Evolutionary conservation across 179 eudicot species (phyloP).

Genomic region (Camellia oleifera): DNA sequence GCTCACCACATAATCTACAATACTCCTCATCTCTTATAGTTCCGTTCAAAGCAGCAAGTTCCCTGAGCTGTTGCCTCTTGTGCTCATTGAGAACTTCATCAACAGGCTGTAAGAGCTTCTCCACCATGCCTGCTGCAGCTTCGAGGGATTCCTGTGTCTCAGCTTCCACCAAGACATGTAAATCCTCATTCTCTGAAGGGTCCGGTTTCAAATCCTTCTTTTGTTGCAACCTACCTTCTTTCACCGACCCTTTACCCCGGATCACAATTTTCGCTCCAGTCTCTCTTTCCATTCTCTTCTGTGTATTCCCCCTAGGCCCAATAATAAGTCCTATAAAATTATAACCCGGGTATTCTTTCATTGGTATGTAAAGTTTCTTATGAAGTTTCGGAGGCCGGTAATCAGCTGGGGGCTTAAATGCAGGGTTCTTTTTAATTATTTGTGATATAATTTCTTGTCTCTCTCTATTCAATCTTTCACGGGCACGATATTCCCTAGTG

Average conservation of each 20-base stretch:
- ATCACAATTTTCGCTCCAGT: conserved; percentile 93
- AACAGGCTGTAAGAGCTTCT: conserved; percentile 89
- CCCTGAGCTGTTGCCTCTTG: conserved; percentile 85
- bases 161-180: conserved; percentile 90
- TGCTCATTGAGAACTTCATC: conserved; percentile 88
- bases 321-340: conserved; percentile 89
- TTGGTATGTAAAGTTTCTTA: conserved; percentile 87
- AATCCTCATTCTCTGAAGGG: conserved; percentile 82
- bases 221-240: conserved; percentile 76
- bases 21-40: conserved; percentile 87
- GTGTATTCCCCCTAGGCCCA: conserved; percentile 95
- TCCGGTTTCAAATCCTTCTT: conserved; percentile 80
- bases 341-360: conserved; percentile 87
- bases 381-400: conserved; percentile 83
- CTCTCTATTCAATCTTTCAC: conserved; percentile 73
- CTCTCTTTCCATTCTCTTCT: conserved; percentile 92
- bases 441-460: conserved; percentile 77
- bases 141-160: conserved; percentile 82
- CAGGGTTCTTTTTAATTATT: conserved; percentile 75
- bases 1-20: conserved; percentile 88
- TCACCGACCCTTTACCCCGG: conserved; percentile 84
- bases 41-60: conserved; percentile 88
- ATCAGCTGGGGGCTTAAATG: conserved; percentile 86
- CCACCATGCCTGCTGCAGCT: conserved; percentile 91
- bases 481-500: conserved; percentile 80